Base-by-base conservation (phyloP, 352 stramenopile genomes). In the Phytophthora quininea region DNA sequence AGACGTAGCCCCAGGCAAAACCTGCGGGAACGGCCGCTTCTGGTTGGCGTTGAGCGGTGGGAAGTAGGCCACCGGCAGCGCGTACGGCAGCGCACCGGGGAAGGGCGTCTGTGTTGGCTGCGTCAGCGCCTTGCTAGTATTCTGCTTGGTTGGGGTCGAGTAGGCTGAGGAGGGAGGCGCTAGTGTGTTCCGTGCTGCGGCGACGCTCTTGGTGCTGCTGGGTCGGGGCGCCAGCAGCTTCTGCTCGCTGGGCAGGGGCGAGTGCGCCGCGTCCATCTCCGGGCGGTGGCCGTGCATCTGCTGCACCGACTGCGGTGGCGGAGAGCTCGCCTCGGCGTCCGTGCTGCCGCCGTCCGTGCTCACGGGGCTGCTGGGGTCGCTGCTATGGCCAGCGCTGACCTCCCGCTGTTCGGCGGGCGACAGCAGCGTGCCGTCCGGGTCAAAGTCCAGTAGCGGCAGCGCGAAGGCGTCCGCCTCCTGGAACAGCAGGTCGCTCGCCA, bases 21-120 rank as follows among this genome's bases (percentile, higher is more conserved):
- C 69, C 27, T 90, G 79, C 2, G 83, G 59, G 12, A 89, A 69
- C 29, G 81, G 73, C 2, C 79, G 75, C 73, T 90, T 91, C 61
- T 89, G 80, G 64, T 76, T 87, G 50, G 49, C 42, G 42, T 68
- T 62, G 24, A 75, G 30, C 29, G 73, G 56, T 15, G 74, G 71
- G 54, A 89, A 88, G 55, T 83, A 90, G 33, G 84, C 84, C 19
- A 92, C 74, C 4, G 84, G 84, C 53, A 88, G 75, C 30, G 84
- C 84, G 43, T 86, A 92, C 12, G 84, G 81, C 32, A 92, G 76
- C 19, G 42, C 43, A 9, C 47, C 33, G 3, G 71, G n/a, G 37
- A 83, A 76, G 38, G 60, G 10, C 11, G 46, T 33, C 31, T 52
- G 11, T 14, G 47, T 38, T 32, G 48, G 35, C 40, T 40, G 49